Evolutionary conservation across 495 filamentous ascomycete genomes (phyloP), one percentile per base, ranked within the genome.

Genomic region (Halenospora varia): DNA sequence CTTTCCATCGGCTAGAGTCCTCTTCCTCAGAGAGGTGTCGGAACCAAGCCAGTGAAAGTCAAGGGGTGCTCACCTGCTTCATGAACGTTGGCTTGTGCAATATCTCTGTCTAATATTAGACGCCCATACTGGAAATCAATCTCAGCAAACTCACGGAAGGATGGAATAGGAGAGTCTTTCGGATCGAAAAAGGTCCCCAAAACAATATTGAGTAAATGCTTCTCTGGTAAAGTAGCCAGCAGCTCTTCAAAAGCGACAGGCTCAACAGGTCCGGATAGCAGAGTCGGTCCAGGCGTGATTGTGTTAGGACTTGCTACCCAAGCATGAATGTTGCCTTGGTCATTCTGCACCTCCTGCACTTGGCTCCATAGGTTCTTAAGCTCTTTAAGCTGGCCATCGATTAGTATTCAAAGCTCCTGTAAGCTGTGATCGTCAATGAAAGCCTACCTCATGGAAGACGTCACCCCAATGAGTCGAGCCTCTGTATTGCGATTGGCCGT

Each of bases 331-430:
- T 90, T 77, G 65, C 83, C 77, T 49, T 74, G 73, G 53, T 77
- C 79, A 49, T 75, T 75, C 51, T 68, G 74, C 10, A 24, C 47
- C 23, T 49, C 23, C 25, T 49, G 47, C 11, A 49, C 20, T 49
- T 49, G 47, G 25, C 18, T 25, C 47, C 47, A 49, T 24, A 49
- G 2, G 10, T 3, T 90, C 63, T 90, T 90, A 39, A 97, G 91
- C 74, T 97, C 92, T 29, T 87, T 74, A 53, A 97, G 92, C 85
- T 89, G 19, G n/a, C 10, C 48, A 4, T 13, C 6, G 42, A 45
- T 15, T 45, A 6, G 4, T 45, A 15, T 45, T n/a, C n/a, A 17
- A 17, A 17, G 8, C 8, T n/a, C 8, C 11, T 15, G 17, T 4
- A 6, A 45, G 42, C 18, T 45, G 17, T 17, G 18, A n/a, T 3